Evolutionary conservation across 2,329 filamentous ascomycete genomes (phyloP), one percentile per base, ranked within the genome.

Genomic region (Biscogniauxia mediterranea): DNA sequence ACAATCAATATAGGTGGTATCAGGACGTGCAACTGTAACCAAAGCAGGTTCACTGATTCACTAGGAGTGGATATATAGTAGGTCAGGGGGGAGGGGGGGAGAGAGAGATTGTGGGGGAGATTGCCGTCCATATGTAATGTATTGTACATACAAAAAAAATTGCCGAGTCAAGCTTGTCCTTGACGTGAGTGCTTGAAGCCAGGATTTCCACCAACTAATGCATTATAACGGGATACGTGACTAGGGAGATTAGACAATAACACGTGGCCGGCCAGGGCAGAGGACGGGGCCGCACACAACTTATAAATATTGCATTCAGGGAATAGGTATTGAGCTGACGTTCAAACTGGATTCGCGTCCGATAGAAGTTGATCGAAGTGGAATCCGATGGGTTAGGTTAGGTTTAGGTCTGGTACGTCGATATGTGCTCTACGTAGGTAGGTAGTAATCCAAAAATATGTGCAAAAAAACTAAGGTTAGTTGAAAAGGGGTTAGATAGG

Each of bases 211-310:
- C 5, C 38, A 46, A 46, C 38, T 46, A 46, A 46, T 46, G 38
- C 38, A 46, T n/a, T n/a, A n/a, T n/a, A 46, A 46, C 38, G 15
- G 38, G 38, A 46, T 46, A 46, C 21, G 54, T 54, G 56, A 60
- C 62, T 64, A 62, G 63, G 62, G 59, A 64, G 61, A 66, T 66
- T 66, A 63, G 62, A 62, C 55, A 58, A 61, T 63, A 62, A 61
- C 56, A 61, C 61, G 54, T 61, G 46, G 55, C 59, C 54, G 59
- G 59, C 54, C 60, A 63, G 61, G 61, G 57, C 60, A 56, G 32
- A 56, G 50, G 52, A 52, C 21, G 42, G 55, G 60, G 38, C 38
- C 11, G 2, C 38, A 46, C 15, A 46, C 38, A 17, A 17, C 13
- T 46, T 46, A 46, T 46, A 46, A 46, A 46, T 46, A 46, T 46